A percentile compares a stretch with the other conserved stretches of the same genome.
phyloP scores from a whole-genome alignment of 495 filamentous ascomycete genomes.

The Penicillium herquei region DNA sequence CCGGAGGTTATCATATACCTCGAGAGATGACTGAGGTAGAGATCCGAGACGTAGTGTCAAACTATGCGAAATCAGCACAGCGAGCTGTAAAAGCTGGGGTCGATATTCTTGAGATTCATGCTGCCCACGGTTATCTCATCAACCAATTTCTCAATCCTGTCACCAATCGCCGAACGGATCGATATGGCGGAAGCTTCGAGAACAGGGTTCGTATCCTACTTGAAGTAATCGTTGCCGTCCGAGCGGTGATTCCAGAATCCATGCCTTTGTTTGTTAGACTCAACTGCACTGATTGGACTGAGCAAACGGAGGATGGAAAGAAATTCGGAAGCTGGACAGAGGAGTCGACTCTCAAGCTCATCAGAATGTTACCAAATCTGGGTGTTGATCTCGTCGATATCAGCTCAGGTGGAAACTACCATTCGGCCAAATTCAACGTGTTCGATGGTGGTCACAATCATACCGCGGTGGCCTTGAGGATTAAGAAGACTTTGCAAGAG shows the following conservation, averaged over 20 bases:
- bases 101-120: slow-evolving; percentile 59
- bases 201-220: slow-evolving; percentile 58
- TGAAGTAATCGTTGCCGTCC: slow-evolving; percentile 58
- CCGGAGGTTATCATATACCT: slow-evolving; percentile 47
- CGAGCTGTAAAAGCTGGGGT: slow-evolving; percentile 57
- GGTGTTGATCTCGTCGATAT: slow-evolving; percentile 70
- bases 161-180: slow-evolving; percentile 59
- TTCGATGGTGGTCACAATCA: neutral
- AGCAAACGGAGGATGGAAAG: slow-evolving; percentile 55
- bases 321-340: slow-evolving; percentile 53
- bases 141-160: slow-evolving; percentile 61
- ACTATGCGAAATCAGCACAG: slow-evolving; percentile 53
- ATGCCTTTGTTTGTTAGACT: slow-evolving; percentile 70
- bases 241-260: slow-evolving; percentile 48
- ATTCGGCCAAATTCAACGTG: neutral
- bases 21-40: slow-evolving; percentile 54
- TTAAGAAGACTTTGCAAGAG: slow-evolving; percentile 60
- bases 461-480: neutral
- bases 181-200: slow-evolving; percentile 65
- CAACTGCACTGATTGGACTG: slow-evolving; percentile 61
- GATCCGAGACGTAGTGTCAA: slow-evolving; percentile 55
- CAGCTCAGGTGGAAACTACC: slow-evolving; percentile 58
- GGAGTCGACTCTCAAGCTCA: slow-evolving; percentile 53
- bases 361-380: slow-evolving; percentile 48
- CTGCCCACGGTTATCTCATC: slow-evolving; percentile 65